Evolutionary conservation across 2,329 filamentous ascomycete species (phyloP), one percentile per base, ranked within the genome.

Genomic region (Bipolaris gigantea): DNA sequence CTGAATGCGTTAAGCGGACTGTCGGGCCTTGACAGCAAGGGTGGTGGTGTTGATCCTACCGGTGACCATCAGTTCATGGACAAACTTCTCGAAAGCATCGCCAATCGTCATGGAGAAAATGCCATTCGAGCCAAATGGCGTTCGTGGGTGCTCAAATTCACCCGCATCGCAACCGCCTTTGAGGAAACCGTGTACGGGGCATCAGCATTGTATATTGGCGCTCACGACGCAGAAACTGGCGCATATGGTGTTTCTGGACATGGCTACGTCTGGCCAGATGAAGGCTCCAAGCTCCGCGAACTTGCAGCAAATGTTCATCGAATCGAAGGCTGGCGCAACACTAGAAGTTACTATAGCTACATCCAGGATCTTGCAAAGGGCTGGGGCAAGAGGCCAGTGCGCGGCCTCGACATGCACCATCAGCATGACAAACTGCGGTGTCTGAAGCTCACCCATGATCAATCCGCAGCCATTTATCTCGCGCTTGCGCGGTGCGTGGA

Each of bases 281-380:
- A 97, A 51, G 79, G 81, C 36, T 83, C 88, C 7, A 93, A 91
- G 75, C 83, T 89, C 65, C 88, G 87, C 65, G 94, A 99, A 75
- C 83, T 99, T 34, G 89, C 92, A 15, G 93, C 92, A 3, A 96
- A 96, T 57, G 91, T 94, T 42, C 91, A 90, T 53, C 84, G 94
- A 52, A 95, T 99, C 57, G 94, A 99, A 77, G 94, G 93, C 52
- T 99, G 94, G 94, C 86, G 94, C 63, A 95, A 91, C 60, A 97
- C 94, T 1, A 83, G 94, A 56, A 96, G 90, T 68, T 99, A 99
- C 72, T 96, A 95, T 76, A 92, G 90, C 62, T 97, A 91, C 71
- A 93, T 97, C 60, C 90, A 96, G 42, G 74, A 77, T 55, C 60
- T 75, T 0, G 74, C 72, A 27, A 59, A 67, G 23, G 49, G 61